Evolutionary conservation across 352 stramenopile genomes (phyloP).

Genomic region (Phytophthora meadii): DNA sequence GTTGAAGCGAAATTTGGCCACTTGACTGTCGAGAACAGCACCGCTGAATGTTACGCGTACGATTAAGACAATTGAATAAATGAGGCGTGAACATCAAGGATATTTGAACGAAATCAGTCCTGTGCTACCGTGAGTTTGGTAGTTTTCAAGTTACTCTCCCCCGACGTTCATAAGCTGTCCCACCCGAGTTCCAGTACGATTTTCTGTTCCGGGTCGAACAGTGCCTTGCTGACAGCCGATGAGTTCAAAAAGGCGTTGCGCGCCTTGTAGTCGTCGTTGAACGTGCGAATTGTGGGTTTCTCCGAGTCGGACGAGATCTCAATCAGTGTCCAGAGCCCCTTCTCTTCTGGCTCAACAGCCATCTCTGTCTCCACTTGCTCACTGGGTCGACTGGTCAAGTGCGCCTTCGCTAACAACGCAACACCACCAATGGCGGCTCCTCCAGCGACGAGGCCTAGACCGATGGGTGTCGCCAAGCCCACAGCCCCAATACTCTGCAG

Average conservation of each 20-base stretch:
- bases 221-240: constrained; percentile 19
- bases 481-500: constrained; percentile 60
- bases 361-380: not conserved
- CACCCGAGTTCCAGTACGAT: constrained; percentile 14
- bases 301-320: constrained; percentile 12
- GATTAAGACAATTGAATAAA: not conserved
- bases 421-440: constrained; percentile 20
- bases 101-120: too few species aligned
- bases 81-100: too few species aligned
- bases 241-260: constrained; percentile 31
- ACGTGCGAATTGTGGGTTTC: constrained; percentile 4
- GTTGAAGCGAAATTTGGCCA: constrained; percentile 15
- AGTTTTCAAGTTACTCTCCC: too few species aligned
- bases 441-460: constrained; percentile 29
- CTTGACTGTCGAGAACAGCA: constrained; percentile 28
- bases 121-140: too few species aligned
- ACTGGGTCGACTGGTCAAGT: not conserved
- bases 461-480: constrained; percentile 42
- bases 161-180: constrained; percentile 9
- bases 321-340: constrained; percentile 20
- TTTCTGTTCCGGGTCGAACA: constrained; percentile 24
- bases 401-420: constrained; percentile 9
- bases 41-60: constrained; percentile 18
- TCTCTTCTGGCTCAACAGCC: constrained; percentile 1
- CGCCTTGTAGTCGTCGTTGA: constrained; percentile 27